These are phyloP conservation scores for Kandelia obovata DNA, from an alignment of 345 rosid genomes.

Conservation along the genomic window DNA sequence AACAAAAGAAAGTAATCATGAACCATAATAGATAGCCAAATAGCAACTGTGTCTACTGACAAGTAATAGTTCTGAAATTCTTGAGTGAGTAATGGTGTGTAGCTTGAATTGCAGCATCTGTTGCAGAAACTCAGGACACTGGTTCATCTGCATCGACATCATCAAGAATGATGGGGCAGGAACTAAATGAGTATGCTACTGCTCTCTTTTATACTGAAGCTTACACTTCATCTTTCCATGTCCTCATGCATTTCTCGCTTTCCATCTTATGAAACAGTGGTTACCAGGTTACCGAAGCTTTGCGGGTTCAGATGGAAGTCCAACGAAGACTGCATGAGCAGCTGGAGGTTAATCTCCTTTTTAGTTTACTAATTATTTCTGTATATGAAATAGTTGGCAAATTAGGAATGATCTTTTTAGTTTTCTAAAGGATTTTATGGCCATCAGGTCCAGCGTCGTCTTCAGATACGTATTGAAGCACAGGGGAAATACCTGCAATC, in stretches of 20 bases:
- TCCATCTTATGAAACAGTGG: slow-evolving; percentile 50
- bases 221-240: slow-evolving; percentile 3
- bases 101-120: slow-evolving; percentile 46
- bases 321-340: slow-evolving; percentile 92
- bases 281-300: slow-evolving; percentile 86
- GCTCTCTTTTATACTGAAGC: slow-evolving; percentile 9
- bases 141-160: slow-evolving; percentile 67
- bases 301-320: slow-evolving; percentile 96
- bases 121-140: slow-evolving; percentile 82
- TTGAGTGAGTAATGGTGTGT: slow-evolving; percentile 10
- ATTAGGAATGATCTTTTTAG: background rate
- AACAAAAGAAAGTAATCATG: background rate
- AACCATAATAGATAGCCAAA: background rate
- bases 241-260: slow-evolving; percentile 8
- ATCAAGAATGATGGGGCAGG: slow-evolving; percentile 58
- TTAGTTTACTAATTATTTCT: background rate
- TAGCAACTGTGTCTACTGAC: background rate
- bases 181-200: slow-evolving; percentile 65
- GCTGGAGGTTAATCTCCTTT: slow-evolving; percentile 63
- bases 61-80: slow-evolving; percentile 11
- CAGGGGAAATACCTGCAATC: slow-evolving; percentile 85
- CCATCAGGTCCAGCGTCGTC: slow-evolving; percentile 74
- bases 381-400: background rate
- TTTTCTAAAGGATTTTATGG: slow-evolving; percentile 13
- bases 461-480: slow-evolving; percentile 85